Evolutionary conservation across 2,329 filamentous ascomycete genomes (phyloP).

Genomic region (Beauveria varroae): DNA sequence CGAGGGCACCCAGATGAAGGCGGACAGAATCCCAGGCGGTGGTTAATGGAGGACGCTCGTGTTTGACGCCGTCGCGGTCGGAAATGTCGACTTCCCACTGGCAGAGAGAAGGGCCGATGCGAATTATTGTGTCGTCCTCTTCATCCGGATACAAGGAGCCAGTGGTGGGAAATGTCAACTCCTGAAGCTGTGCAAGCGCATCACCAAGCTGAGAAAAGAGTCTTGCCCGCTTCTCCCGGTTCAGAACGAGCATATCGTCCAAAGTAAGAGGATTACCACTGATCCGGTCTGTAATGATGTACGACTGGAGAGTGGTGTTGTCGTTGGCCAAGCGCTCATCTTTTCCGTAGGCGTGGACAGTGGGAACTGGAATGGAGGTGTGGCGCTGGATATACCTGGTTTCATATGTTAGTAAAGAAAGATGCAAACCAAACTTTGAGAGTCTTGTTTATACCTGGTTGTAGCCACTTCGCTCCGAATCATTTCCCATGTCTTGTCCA

Average conservation of each 20-base stretch:
- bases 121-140: fast-evolving
- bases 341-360: not conserved
- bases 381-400: not conserved
- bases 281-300: not conserved
- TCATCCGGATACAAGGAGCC: not conserved
- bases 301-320: not conserved
- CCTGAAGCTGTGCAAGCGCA: not conserved
- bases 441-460: not conserved
- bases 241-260: not conserved
- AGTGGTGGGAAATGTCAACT: not conserved
- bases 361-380: not conserved
- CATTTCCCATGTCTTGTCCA: not conserved
- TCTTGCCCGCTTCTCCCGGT: not conserved
- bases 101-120: not conserved
- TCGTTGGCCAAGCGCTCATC: not conserved
- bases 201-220: not conserved
- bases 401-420: not conserved
- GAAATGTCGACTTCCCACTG: not conserved
- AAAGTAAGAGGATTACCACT: not conserved
- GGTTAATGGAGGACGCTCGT: not conserved
- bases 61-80: not conserved
- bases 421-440: fast-evolving
- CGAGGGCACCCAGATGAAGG: not conserved
- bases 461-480: not conserved
- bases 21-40: not conserved